Evolutionary conservation across 2,329 filamentous ascomycete species (phyloP).

Genomic region (Calonectria honghensis): DNA sequence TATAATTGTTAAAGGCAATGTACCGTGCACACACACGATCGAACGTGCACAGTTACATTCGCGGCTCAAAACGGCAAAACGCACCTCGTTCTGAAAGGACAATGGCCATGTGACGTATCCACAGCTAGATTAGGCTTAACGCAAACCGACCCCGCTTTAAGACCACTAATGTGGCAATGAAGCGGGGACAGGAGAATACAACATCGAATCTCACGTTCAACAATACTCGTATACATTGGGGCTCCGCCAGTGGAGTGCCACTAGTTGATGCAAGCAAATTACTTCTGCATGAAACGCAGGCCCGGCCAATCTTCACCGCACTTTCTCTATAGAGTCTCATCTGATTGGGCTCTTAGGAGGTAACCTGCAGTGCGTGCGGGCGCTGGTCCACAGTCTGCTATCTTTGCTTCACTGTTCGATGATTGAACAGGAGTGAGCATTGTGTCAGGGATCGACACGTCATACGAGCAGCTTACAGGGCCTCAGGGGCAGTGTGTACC

Average conservation of each 20-base stretch:
- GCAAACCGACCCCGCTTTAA: too few species aligned
- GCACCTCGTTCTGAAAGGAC: too few species aligned
- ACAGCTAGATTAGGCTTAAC: too few species aligned
- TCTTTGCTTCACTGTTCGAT: background rate
- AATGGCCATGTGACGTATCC: too few species aligned
- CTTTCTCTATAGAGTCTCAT: conserved; percentile 1
- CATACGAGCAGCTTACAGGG: background rate
- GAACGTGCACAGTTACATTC: too few species aligned
- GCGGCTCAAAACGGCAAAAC: too few species aligned
- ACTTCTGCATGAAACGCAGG: too few species aligned
- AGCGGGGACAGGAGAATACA: too few species aligned
- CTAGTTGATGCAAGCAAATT: background rate
- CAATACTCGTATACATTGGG: conserved; percentile 2
- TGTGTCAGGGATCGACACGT: background rate
- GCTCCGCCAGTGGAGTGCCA: background rate
- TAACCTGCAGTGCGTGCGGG: background rate
- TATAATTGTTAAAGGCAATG: too few species aligned
- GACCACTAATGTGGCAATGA: too few species aligned
- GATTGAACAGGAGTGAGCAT: background rate
- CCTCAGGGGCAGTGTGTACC: background rate
- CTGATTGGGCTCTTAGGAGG: background rate
- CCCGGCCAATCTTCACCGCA: background rate
- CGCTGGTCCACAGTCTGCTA: conserved; percentile 1
- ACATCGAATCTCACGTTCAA: background rate
- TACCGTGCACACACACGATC: too few species aligned